Evolutionary conservation across 306 rosid genomes (phyloP), one percentile per base, ranked within the genome.

Genomic region (Prunus mira): DNA sequence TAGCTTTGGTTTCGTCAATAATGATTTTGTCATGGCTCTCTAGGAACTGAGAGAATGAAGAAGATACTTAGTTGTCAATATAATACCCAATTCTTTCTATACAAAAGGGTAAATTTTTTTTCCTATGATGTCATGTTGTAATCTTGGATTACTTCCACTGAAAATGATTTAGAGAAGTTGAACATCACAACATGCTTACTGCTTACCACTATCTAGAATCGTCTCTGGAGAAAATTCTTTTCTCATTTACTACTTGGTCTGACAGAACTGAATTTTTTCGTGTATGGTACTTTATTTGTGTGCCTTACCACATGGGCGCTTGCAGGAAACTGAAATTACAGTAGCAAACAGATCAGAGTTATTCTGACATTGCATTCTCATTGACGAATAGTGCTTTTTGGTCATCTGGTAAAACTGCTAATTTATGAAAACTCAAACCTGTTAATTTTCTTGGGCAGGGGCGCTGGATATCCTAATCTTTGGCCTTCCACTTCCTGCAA

Each of bases 401-500:
- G 30, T 34, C 45, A 47, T 38, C 61, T 51, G 10, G 46, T 70
- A 52, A 51, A 63, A 38, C 28, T 18, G 0, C 43, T 57, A 5
- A 43, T 15, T 27, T 24, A 27, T 45, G 28, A 28, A 55, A 65
- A 20, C 47, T 69, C 41, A 50, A 67, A 45, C 19, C 47, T 77
- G 18, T 80, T 77, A 51, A 55, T 77, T 68, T n/a, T 55, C 45
- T 66, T 73, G 20, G 76, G 77, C 84, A 95, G 99, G 99, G 99
- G 99, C 71, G 62, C 54, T 67, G 99, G 99, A 77, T 95, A 95
- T 91, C 97, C 99, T 2, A 89, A 89, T 80, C 96, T 95, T 62
- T 95, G 99, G 99, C 97, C 99, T 76, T 84, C 96, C 78, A 79
- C 93, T 76, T 75, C 91, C 32, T 95, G 99, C 72, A 89, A 68